Base-by-base conservation (phyloP, 2,329 filamentous ascomycete species). In the Pseudogymnoascus sp. region DNA sequence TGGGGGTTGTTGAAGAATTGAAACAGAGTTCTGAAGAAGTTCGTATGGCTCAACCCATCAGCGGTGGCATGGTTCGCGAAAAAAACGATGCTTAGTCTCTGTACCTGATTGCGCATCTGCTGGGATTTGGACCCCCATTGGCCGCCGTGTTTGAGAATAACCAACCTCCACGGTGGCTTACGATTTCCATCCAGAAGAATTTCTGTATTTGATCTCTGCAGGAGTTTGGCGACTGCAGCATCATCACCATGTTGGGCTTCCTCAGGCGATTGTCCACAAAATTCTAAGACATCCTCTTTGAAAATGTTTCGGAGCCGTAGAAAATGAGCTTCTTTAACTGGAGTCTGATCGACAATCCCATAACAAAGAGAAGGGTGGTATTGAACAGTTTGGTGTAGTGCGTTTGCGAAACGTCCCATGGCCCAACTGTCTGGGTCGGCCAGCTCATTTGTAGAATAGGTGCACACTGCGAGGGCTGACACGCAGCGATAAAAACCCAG, bases 121-220 rank as follows among this genome's bases (percentile, higher is more conserved):
- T 44, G 41, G 13, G 17, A 44, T 44, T 44, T 21, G 10, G 39
- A 61, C 9, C 39, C 39, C 59, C 59, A 61, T 6, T 17, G 39
- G 15, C 29, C 36, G n/a, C 39, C 61, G 44, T 68, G 62, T 12
- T 61, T 42, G 4, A 69, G n/a, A 27, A 67, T 61, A 2, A 62
- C 27, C 5, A 69, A 1, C 44, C 63, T 69, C 68, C 68, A 70
- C 0, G 62, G 63, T 5, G 68, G 68, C 31, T 64, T 65, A 1
- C 17, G 21, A 8, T 64, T n/a, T 13, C 59, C 65, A n/a, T 70
- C 35, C 35, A 38, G 35, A 38, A 38, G 35, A 38, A 38, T 38
- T 38, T 38, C 35, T 38, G 35, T 38, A 38, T 38, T 38, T 38
- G 35, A 38, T 38, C 35, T 38, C 35, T 38, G 35, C 35, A 38